Evolutionary conservation across 1,284 basidiomycete genomes (phyloP).

Genomic region (Cryptococcus jaspeensis): DNA sequence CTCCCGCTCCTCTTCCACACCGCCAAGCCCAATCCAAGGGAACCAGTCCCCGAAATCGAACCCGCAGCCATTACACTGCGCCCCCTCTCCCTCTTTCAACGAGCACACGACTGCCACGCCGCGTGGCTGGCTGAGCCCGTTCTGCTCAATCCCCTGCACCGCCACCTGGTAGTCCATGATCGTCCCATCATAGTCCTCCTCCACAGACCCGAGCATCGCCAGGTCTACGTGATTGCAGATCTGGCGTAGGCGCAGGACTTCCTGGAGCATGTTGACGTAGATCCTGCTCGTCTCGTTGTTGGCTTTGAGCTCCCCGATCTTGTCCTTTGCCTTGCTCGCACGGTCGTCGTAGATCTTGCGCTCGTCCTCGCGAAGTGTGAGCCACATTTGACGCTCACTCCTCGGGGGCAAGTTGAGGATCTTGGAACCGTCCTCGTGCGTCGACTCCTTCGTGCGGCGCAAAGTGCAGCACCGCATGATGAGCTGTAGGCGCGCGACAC

Average conservation of each 20-base stretch:
- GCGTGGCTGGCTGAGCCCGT: constrained; percentile 74
- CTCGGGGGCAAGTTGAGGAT: constrained; percentile 87
- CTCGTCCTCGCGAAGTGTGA: constrained; percentile 82
- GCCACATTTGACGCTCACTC: constrained; percentile 75
- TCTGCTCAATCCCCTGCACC: constrained; percentile 66
- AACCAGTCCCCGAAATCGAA: constrained; percentile 65
- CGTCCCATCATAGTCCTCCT: constrained; percentile 60
- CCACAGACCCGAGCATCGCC: constrained; percentile 58
- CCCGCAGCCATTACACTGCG: constrained; percentile 83
- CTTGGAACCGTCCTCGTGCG: constrained; percentile 71
- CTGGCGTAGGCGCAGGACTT: constrained; percentile 89
- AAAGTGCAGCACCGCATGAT: constrained; percentile 97
- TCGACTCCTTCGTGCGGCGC: constrained; percentile 91
- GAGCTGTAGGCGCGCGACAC: constrained; percentile 88
- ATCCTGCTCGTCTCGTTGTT: constrained; percentile 88
- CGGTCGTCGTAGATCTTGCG: constrained; percentile 88
- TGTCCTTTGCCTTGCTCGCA: constrained; percentile 32
- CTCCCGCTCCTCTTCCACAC: constrained; percentile 50
- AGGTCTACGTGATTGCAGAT: constrained; percentile 96
- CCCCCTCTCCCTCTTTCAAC: constrained; percentile 73
- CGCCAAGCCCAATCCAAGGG: constrained; percentile 49
- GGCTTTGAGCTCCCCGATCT: constrained; percentile 67
- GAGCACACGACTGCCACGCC: constrained; percentile 78
- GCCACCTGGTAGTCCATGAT: constrained; percentile 71
- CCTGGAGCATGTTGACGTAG: constrained; percentile 95